Conservation (phyloP, 2,329 filamentous ascomycete genomes). For the Botrytis deweyae region DNA sequence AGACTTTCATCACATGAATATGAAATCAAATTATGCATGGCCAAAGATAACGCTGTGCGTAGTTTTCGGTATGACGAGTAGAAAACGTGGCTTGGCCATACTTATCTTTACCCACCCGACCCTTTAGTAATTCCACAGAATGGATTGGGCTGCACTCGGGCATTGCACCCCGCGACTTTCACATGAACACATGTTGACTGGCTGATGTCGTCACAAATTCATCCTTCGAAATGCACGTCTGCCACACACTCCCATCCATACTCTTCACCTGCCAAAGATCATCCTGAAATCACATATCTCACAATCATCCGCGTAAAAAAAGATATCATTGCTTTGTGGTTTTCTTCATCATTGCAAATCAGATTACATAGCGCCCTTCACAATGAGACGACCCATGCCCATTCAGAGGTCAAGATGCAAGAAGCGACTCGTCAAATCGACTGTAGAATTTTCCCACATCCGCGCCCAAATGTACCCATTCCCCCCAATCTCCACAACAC, state of each 20-base stretch:
- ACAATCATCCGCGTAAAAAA: slow-evolving; percentile 14
- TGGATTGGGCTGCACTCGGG: neutral
- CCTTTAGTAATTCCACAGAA: neutral
- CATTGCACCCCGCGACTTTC: neutral
- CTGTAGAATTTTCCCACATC: slow-evolving; percentile 46
- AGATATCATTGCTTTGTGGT: slow-evolving; percentile 36
- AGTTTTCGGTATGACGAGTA: no score
- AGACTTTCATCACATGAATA: neutral
- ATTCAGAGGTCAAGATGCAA: slow-evolving; percentile 62
- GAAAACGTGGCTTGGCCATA: neutral
- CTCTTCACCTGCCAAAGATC: slow-evolving; percentile 12
- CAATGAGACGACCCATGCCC: slow-evolving; percentile 57
- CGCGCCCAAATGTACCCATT: slow-evolving; percentile 40
- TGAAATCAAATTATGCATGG: neutral
- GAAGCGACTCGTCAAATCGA: slow-evolving; percentile 52
- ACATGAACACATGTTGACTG: neutral
- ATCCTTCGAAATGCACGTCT: neutral
- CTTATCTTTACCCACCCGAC: neutral
- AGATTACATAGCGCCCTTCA: slow-evolving; percentile 41
- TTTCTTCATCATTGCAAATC: slow-evolving; percentile 41
- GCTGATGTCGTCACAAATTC: slow-evolving; percentile 6
- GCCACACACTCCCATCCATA: neutral
- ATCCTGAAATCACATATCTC: slow-evolving; percentile 6
- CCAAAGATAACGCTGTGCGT: neutral
- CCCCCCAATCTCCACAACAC: slow-evolving; percentile 27